Percentiles rank a stretch among this genome's conserved stretches.
Conservation (phyloP, 371 early-diverging fungal species). For the Apophysomyces elegans region DNA sequence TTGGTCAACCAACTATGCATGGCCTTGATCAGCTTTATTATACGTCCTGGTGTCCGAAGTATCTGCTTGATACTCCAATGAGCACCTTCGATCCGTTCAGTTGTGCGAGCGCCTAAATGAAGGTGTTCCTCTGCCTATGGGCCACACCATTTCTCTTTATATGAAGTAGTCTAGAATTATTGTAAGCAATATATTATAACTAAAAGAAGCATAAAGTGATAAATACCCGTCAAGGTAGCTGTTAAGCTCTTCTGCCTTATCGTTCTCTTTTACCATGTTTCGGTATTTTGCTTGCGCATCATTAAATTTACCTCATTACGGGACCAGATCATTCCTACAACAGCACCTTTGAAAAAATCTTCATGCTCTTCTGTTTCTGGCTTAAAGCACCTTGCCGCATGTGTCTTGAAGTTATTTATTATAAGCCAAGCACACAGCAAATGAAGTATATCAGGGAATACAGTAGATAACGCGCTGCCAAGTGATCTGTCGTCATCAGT, state of each 20-base stretch:
- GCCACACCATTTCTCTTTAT: constrained; percentile 13
- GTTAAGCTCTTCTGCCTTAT: constrained; percentile 7
- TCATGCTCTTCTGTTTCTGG: neutral
- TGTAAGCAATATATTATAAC: neutral
- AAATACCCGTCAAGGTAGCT: neutral
- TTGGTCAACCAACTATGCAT: neutral
- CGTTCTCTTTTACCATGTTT: neutral
- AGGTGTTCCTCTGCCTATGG: constrained; percentile 3
- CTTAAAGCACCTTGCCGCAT: neutral
- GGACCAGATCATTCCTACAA: neutral
- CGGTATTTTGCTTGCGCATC: neutral
- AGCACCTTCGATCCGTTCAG: constrained; percentile 15
- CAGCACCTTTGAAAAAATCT: neutral
- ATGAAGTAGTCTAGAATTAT: neutral
- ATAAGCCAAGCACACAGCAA: constrained; percentile 13
- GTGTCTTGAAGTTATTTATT: neutral
- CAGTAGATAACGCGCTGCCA: neutral
- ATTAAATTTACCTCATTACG: neutral
- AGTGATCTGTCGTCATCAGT: constrained; percentile 12
- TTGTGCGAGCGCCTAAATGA: constrained; percentile 10
- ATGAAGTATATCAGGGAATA: neutral
- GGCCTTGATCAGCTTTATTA: constrained; percentile 2
- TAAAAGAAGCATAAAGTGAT: neutral
- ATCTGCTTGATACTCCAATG: constrained; percentile 6
- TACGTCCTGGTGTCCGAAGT: neutral